These are phyloP conservation scores for Dacryopinax primogenitus DNA, from an alignment of 768 basidiomycete species.

Conservation along the genomic window DNA sequence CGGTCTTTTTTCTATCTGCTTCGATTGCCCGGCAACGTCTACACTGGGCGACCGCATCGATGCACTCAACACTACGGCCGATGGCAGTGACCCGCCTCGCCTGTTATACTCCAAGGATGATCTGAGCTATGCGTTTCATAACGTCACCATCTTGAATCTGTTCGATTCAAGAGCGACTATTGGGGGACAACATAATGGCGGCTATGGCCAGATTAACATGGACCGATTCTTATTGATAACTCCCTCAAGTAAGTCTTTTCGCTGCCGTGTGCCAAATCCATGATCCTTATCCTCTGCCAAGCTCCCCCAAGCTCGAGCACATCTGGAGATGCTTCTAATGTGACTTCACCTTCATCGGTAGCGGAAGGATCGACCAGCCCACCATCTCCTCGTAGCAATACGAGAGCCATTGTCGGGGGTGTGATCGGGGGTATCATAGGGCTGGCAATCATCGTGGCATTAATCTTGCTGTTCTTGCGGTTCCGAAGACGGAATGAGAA, in stretches of 20 bases:
- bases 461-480: not conserved
- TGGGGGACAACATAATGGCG: not conserved
- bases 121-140: not conserved
- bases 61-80: not conserved
- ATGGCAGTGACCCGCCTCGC: not conserved
- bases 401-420: not conserved
- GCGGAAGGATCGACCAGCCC: not conserved
- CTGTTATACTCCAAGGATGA: not conserved
- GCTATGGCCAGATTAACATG: not conserved
- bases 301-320: not conserved
- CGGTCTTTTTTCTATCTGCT: slow-evolving; percentile 9
- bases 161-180: slow-evolving; percentile 3
- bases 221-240: not conserved
- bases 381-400: not conserved
- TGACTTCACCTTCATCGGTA: not conserved
- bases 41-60: not conserved
- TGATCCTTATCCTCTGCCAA: not conserved
- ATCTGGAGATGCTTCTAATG: not conserved
- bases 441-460: not conserved
- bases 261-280: not conserved
- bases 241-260: not conserved
- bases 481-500: not conserved
- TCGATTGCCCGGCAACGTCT: slow-evolving; percentile 2
- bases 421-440: not conserved
- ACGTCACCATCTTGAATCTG: slow-evolving; percentile 5